These are phyloP conservation scores for Trichocladium antarcticum DNA, from an alignment of 495 filamentous ascomycete genomes.

Conservation along the genomic window DNA sequence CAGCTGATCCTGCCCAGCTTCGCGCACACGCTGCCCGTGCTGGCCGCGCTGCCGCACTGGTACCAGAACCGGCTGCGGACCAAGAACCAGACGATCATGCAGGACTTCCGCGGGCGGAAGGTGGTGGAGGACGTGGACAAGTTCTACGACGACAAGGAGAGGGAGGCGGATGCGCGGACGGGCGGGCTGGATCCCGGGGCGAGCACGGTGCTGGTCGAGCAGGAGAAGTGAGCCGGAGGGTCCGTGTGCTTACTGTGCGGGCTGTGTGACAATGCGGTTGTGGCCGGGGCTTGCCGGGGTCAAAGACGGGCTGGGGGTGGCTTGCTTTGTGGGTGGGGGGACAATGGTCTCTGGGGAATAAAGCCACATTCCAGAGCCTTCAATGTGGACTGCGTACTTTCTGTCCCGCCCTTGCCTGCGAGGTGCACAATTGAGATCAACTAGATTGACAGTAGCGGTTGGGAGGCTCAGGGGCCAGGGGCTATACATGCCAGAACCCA, in stretches of 20 bases:
- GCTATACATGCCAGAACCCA: too few species aligned
- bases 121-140: slow-evolving; percentile 37
- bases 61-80: slow-evolving; percentile 29
- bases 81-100: slow-evolving; percentile 34
- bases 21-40: slow-evolving; percentile 22
- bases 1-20: slow-evolving; percentile 46
- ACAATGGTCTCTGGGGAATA: neutral
- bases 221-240: too few species aligned
- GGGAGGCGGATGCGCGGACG: slow-evolving; percentile 14
- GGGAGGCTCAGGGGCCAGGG: too few species aligned
- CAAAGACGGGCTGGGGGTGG: too few species aligned
- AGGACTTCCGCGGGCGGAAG: slow-evolving; percentile 35
- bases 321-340: neutral
- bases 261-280: neutral
- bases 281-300: neutral
- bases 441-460: too few species aligned
- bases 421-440: too few species aligned
- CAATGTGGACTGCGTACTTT: too few species aligned
- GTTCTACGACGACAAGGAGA: slow-evolving; percentile 32
- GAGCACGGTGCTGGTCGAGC: slow-evolving; percentile 31
- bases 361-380: neutral
- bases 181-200: slow-evolving; percentile 10
- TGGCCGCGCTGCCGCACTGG: slow-evolving; percentile 38
- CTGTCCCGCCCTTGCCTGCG: too few species aligned
- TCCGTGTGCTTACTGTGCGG: neutral